Percentiles rank a stretch among this genome's conserved stretches.
Conservation (phyloP, 192 early-diverging fungal genomes). For the Coemansia sp. region DNA sequence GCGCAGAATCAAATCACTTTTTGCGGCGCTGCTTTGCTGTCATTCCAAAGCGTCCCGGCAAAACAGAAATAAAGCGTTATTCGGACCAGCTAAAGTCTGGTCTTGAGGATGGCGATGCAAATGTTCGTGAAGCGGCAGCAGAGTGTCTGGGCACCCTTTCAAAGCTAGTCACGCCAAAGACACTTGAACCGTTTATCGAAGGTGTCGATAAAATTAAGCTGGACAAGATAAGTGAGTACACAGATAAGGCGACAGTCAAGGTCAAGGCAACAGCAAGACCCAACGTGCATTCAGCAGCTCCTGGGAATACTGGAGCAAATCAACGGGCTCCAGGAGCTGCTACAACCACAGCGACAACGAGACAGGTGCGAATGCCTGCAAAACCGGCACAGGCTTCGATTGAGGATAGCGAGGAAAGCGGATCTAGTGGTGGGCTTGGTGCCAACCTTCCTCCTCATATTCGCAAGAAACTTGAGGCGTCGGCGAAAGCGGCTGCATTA, state of each 20-base stretch:
- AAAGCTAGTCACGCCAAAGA: slow-evolving; percentile 81
- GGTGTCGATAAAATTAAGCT: slow-evolving; percentile 86
- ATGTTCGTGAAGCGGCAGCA: slow-evolving; percentile 79
- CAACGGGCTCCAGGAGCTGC: slow-evolving; percentile 22
- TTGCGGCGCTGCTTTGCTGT: slow-evolving; percentile 73
- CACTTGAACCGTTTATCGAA: slow-evolving; percentile 72
- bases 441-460: slow-evolving; percentile 53
- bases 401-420: slow-evolving; percentile 2
- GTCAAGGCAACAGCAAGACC: slow-evolving; percentile 61
- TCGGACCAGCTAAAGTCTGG: slow-evolving; percentile 75
- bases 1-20: slow-evolving; percentile 74
- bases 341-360: not conserved
- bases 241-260: slow-evolving; percentile 82
- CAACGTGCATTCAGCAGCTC: slow-evolving; percentile 27
- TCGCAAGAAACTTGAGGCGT: slow-evolving; percentile 56
- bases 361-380: not conserved
- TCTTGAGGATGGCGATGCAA: slow-evolving; percentile 81
- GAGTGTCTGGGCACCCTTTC: slow-evolving; percentile 89
- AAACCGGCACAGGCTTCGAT: slow-evolving; percentile 1
- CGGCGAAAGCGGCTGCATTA: slow-evolving; percentile 47
- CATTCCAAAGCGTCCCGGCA: slow-evolving; percentile 69
- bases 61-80: slow-evolving; percentile 77
- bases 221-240: slow-evolving; percentile 85
- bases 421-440: slow-evolving; percentile 15
- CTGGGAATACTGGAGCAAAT: slow-evolving; percentile 19